Percentiles rank a stretch among this genome's conserved stretches.
These are phyloP conservation scores for Spathaspora arborariae DNA, from an alignment of 805 yeast genomes.

Conservation along the genomic window DNA sequence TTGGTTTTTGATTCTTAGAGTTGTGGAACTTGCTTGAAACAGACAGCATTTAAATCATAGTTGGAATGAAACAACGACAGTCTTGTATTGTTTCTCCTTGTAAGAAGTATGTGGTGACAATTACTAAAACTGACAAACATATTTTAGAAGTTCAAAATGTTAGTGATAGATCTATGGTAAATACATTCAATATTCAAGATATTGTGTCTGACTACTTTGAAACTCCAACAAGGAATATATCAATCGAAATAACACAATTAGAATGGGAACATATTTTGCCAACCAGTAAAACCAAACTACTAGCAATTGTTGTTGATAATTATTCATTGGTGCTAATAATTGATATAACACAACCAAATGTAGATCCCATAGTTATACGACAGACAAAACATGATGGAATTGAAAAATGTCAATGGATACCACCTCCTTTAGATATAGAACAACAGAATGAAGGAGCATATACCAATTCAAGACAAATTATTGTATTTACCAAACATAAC, in stretches of 20 bases:
- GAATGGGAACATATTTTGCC: slow-evolving; percentile 21
- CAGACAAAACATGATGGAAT: slow-evolving; percentile 27
- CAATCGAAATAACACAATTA: slow-evolving; percentile 8
- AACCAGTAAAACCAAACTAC: not conserved
- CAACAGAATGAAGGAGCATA: slow-evolving; percentile 25
- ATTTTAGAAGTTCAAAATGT: not conserved
- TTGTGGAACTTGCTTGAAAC: not conserved
- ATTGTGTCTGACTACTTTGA: not conserved
- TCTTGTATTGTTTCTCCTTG: not conserved
- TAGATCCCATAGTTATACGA: slow-evolving; percentile 28
- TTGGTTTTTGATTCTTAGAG: not conserved
- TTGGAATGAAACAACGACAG: not conserved
- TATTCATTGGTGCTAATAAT: slow-evolving; percentile 19
- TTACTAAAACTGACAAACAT: not conserved
- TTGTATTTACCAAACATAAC: slow-evolving; percentile 23
- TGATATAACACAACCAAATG: slow-evolving; percentile 14
- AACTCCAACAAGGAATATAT: not conserved
- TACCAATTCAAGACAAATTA: slow-evolving; percentile 29
- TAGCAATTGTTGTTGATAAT: slow-evolving; percentile 25
- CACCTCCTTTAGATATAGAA: slow-evolving; percentile 12
- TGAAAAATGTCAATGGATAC: slow-evolving; percentile 32
- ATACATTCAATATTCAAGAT: not conserved
- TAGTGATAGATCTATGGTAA: not conserved
- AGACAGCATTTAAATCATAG: not conserved
- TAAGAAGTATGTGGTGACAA: not conserved